A percentile compares a stretch with the other conserved stretches of the same genome.
Conservation (phyloP, 768 basidiomycete species). For the Ramaria sp. region DNA sequence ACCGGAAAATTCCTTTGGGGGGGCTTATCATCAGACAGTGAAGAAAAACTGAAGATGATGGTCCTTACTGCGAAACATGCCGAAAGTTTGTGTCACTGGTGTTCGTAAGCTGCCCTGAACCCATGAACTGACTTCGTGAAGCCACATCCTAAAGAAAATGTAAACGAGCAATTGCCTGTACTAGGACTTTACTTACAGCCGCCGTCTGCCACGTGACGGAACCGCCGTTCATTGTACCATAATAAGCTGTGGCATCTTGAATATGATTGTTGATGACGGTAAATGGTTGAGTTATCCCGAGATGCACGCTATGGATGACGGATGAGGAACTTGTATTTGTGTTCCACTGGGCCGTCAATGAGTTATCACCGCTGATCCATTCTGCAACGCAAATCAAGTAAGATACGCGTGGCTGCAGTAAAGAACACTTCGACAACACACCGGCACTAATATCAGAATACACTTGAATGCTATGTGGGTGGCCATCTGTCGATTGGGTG, state of each 20-base stretch:
- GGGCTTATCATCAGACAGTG: not conserved
- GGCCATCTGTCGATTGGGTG: conserved; percentile 36
- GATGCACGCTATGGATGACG: not conserved
- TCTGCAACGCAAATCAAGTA: not conserved
- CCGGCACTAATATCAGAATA: conserved; percentile 50
- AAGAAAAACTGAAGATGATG: not conserved
- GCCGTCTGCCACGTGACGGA: not conserved
- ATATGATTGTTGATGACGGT: conserved; percentile 1
- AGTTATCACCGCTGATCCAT: conserved; percentile 5
- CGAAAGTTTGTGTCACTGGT: not conserved
- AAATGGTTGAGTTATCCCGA: not conserved
- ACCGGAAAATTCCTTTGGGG: not conserved
- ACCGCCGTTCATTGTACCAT: not conserved
- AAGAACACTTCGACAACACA: conserved; percentile 20
- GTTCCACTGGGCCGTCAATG: not conserved
- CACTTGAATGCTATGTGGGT: conserved; percentile 38
- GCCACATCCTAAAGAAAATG: not conserved
- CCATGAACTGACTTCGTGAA: not conserved
- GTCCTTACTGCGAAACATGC: not conserved
- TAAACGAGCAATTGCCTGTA: too few species aligned
- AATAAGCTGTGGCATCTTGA: conserved; percentile 4
- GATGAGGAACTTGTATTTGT: not conserved
- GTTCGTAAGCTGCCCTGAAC: not conserved
- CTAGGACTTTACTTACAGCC: too few species aligned
- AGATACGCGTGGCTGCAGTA: too few species aligned